phyloP scores from a whole-genome alignment of 108 stramenopile species.

The Heterococcus sp. region DNA sequence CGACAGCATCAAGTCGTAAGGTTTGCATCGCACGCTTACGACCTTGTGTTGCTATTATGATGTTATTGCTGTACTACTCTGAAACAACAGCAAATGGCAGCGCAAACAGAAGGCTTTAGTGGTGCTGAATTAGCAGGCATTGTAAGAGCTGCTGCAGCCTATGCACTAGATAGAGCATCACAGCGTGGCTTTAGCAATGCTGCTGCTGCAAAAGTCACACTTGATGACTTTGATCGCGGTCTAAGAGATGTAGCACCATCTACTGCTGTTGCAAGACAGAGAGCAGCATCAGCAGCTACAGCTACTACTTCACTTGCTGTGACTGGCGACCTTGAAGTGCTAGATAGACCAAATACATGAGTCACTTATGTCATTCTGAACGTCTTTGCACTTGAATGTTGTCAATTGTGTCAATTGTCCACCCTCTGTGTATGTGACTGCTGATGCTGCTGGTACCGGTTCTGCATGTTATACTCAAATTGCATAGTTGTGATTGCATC shows the following conservation, averaged over 20 bases:
- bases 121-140: conserved; percentile 98
- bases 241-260: conserved; percentile 14
- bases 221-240: conserved; percentile 32
- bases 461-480: too few species aligned
- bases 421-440: too few species aligned
- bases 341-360: too few species aligned
- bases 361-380: too few species aligned
- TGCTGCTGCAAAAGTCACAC: background rate
- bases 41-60: background rate
- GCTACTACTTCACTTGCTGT: background rate
- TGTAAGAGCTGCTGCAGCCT: conserved; percentile 90
- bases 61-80: too few species aligned
- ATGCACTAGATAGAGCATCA: conserved; percentile 61
- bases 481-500: too few species aligned
- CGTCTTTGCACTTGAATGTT: too few species aligned
- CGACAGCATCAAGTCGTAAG: too few species aligned
- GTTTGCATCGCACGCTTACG: too few species aligned
- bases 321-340: too few species aligned
- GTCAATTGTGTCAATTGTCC: too few species aligned
- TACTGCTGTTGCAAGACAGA: background rate
- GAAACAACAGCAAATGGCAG: conserved; percentile 48
- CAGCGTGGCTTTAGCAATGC: background rate
- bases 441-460: too few species aligned
- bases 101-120: conserved; percentile 81
- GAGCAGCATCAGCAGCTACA: background rate